Evolutionary conservation across 2,329 filamentous ascomycete genomes (phyloP), one percentile per base, ranked within the genome.

Genomic region (Dothideomycetes sp.): DNA sequence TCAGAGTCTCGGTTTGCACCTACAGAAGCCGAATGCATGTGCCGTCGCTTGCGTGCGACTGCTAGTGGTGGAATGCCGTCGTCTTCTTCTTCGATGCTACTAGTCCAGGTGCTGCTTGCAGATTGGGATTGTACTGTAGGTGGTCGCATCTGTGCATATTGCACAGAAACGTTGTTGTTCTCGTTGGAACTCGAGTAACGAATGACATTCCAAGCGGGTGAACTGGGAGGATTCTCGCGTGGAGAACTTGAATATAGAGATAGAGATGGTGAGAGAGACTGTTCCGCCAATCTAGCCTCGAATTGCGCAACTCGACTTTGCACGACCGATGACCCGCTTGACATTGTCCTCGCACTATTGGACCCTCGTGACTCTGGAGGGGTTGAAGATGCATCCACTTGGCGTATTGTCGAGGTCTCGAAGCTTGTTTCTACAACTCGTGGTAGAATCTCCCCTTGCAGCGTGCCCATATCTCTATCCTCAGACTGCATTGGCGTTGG

Each of bases 51-150:
- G 41, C 51, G 54, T 5, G 57, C 52, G 13, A 60, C 49, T 16
- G 51, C 46, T n/a, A 61, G 43, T n/a, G 56, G 51, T 22, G 57
- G 53, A 8, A 58, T 47, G 10, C 53, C 53, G 29, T 54, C 55
- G 33, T 46, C 43, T 8, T 44, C 45, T n/a, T n/a, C n/a, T n/a
- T n/a, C n/a, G n/a, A n/a, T n/a, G 16, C 41, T 41, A 6, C 40
- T 28, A 15, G 43, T 33, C 46, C 46, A 47, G 10, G 33, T 29
- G 31, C 45, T 47, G 35, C 39, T 45, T 19, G 36, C 40, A 28
- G 46, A 45, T 12, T 27, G 25, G 2, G 46, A 45, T 12, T 45
- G 34, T 13, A 37, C 41, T 6, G 46, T 45, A 18, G 45, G 33
- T 5, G 46, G 46, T 7, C 46, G 23, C 4, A 47, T 35, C 19